Evolutionary conservation across 2,329 filamentous ascomycete species (phyloP).

Genomic region (Fusarium torulosum): DNA sequence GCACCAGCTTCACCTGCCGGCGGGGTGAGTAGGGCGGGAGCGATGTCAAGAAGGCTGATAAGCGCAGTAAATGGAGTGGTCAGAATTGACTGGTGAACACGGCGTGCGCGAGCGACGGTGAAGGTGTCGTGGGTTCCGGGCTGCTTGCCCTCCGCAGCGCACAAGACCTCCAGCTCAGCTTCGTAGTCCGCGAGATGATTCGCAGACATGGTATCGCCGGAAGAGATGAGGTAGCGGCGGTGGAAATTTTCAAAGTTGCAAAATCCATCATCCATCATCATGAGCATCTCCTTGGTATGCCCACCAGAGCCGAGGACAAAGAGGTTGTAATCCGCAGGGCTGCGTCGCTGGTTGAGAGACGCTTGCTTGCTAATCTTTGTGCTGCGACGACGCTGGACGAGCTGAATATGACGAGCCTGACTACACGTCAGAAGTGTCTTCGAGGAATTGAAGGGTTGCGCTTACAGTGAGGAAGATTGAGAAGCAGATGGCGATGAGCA

Average conservation of each 20-base stretch:
- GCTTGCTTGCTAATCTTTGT: constrained; percentile 32
- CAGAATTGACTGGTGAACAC: constrained; percentile 82
- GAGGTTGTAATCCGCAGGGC: constrained; percentile 67
- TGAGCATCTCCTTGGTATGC: constrained; percentile 94
- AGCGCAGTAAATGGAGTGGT: constrained; percentile 79
- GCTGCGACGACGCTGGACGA: constrained; percentile 41
- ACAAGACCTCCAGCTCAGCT: constrained; percentile 49
- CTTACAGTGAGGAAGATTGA: constrained; percentile 52
- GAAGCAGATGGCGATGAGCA: constrained; percentile 40
- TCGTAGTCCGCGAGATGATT: constrained; percentile 72
- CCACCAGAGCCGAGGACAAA: constrained; percentile 93
- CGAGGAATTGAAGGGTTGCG: background rate
- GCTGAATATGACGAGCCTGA: constrained; percentile 51
- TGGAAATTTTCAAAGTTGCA: constrained; percentile 66
- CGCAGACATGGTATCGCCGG: constrained; percentile 77
- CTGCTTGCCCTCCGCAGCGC: constrained; percentile 25
- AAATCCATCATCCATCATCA: constrained; percentile 76
- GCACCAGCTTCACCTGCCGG: constrained; percentile 41
- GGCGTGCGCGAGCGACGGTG: constrained; percentile 79
- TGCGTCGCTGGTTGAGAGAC: constrained; percentile 1
- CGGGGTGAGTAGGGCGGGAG: constrained; percentile 65
- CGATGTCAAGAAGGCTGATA: constrained; percentile 72
- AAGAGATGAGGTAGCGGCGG: constrained; percentile 85
- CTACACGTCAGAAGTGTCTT: constrained; percentile 1
- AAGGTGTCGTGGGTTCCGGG: constrained; percentile 72